Percentiles rank a stretch among this genome's conserved stretches.
These are phyloP conservation scores for Lodderomyces oxycetoniae DNA, from an alignment of 1,139 yeast genomes.

Conservation along the genomic window DNA sequence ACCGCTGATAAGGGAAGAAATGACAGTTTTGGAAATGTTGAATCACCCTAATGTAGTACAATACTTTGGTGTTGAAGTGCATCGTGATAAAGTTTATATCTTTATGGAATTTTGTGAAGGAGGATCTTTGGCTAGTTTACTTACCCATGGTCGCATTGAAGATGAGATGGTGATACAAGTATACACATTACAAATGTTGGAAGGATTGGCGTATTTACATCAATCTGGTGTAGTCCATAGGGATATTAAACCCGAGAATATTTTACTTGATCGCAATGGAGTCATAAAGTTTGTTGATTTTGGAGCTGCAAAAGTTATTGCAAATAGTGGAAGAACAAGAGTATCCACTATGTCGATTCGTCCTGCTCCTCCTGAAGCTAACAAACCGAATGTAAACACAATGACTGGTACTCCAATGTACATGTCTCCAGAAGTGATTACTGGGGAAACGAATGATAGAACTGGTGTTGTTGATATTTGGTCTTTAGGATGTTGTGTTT, in stretches of 20 bases:
- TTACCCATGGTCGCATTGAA: constrained; percentile 85
- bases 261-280: constrained; percentile 85
- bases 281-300: constrained; percentile 93
- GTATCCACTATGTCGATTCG: constrained; percentile 10
- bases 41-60: constrained; percentile 96
- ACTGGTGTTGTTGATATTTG: constrained; percentile 79
- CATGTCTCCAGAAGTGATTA: constrained; percentile 96
- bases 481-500: constrained; percentile 78
- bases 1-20: constrained; percentile 88
- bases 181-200: constrained; percentile 87
- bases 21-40: constrained; percentile 92
- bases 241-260: constrained; percentile 94
- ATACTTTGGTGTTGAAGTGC: constrained; percentile 95
- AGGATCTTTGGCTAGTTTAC: constrained; percentile 80
- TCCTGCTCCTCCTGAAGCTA: constrained; percentile 4
- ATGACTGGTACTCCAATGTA: constrained; percentile 99
- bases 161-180: constrained; percentile 92
- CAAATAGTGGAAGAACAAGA: constrained; percentile 55
- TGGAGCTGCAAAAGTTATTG: constrained; percentile 96
- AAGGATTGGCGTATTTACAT: constrained; percentile 91
- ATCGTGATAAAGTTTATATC: constrained; percentile 88
- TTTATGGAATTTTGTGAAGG: constrained; percentile 99
- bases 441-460: constrained; percentile 64
- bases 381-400: constrained; percentile 32
- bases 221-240: constrained; percentile 96